Percentiles rank a stretch among this genome's conserved stretches.
These are phyloP conservation scores for Thielaviopsis punctulata DNA, from an alignment of 2,329 filamentous ascomycete species.

Conservation along the genomic window DNA sequence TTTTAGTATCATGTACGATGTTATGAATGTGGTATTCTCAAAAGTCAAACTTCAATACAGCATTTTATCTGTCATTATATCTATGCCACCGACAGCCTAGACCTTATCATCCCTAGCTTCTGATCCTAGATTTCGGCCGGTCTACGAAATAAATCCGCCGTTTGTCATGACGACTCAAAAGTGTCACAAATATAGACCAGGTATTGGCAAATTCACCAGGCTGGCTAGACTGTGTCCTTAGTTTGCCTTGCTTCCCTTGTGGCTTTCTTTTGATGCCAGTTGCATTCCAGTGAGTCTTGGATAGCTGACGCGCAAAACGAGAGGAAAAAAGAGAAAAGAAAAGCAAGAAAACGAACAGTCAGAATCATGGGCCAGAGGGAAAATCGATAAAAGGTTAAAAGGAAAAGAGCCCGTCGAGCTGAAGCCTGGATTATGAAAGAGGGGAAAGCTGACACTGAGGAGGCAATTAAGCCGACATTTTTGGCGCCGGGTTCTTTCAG, in stretches of 20 bases:
- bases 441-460: neutral
- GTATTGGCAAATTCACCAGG: neutral
- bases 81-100: neutral
- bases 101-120: neutral
- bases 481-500: neutral
- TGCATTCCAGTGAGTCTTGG: neutral
- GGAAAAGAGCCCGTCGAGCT: neutral
- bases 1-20: neutral
- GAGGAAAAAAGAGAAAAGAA: neutral
- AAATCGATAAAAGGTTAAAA: no score
- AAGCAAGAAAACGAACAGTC: neutral
- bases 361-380: no score
- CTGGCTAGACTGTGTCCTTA: neutral
- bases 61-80: no score
- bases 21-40: neutral
- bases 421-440: neutral
- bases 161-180: neutral
- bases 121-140: neutral
- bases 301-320: neutral
- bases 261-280: neutral
- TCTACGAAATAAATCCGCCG: neutral
- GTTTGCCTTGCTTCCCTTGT: neutral
- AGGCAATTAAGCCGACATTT: neutral
- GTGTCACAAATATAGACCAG: neutral
- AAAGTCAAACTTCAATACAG: no score